Evolutionary conservation across 306 rosid genomes (phyloP).

Genomic region (Betula pendula): DNA sequence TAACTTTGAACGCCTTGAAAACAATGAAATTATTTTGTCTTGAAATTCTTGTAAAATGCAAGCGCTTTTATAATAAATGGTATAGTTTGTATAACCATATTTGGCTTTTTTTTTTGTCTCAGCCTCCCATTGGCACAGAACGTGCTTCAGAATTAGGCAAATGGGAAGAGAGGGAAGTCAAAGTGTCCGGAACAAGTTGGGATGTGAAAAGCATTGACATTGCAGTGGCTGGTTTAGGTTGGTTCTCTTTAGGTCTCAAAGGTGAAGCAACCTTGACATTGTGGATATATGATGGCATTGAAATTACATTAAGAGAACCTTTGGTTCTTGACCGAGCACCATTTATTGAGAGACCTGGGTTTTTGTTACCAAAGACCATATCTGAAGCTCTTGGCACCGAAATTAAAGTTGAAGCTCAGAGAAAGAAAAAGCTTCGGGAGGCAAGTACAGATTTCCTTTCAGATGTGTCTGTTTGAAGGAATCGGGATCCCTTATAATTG

Average conservation of each 20-base stretch:
- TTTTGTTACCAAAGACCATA: conserved; percentile 80
- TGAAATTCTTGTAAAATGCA: background rate
- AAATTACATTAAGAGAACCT: conserved; percentile 76
- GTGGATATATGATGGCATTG: conserved; percentile 74
- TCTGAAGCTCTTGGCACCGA: conserved; percentile 68
- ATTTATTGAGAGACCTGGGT: conserved; percentile 74
- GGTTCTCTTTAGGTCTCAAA: conserved; percentile 80
- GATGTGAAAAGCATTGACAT: conserved; percentile 74
- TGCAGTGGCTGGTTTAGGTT: conserved; percentile 78
- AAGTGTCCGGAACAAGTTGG: conserved; percentile 81
- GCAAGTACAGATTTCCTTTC: conserved; percentile 37
- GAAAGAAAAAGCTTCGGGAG: conserved; percentile 51
- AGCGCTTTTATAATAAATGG: background rate
- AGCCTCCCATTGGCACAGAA: conserved; percentile 76
- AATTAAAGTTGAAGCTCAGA: conserved; percentile 64
- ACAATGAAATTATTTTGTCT: background rate
- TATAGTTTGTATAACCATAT: background rate
- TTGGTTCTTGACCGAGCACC: conserved; percentile 85
- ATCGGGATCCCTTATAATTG: too few species aligned
- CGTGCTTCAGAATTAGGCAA: conserved; percentile 60
- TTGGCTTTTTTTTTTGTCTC: conserved; percentile 24
- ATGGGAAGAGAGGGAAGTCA: conserved; percentile 71
- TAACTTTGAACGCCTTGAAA: background rate
- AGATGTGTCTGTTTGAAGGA: conserved; percentile 44
- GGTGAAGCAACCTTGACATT: conserved; percentile 79